phyloP scores from a whole-genome alignment of 352 stramenopile species.

The Globisporangium barbulae region DNA sequence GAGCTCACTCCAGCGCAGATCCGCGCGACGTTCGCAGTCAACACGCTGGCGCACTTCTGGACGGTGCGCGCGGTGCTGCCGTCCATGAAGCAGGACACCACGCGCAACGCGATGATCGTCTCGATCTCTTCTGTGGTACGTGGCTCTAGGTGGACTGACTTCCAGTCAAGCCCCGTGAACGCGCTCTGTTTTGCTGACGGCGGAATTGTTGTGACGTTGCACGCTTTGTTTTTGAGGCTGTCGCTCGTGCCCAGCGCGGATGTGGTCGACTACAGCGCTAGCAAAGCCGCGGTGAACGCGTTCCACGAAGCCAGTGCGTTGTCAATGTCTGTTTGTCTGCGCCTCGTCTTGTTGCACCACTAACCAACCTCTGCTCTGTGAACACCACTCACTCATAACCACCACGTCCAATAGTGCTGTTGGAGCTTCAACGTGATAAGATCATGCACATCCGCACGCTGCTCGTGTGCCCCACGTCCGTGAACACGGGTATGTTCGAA shows the following conservation, averaged over 20 bases:
- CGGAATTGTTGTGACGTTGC: too few relatives aligned
- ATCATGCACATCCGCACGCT: constrained; percentile 59
- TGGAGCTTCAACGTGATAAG: constrained; percentile 69
- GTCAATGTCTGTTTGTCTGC: not conserved
- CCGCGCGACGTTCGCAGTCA: constrained; percentile 53
- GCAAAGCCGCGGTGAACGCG: constrained; percentile 67
- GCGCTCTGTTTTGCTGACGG: too few relatives aligned
- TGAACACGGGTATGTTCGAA: constrained; percentile 79
- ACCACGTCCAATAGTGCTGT: constrained; percentile 38
- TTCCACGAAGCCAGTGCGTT: constrained; percentile 64
- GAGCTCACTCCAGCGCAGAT: constrained; percentile 43
- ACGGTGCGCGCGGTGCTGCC: constrained; percentile 57
- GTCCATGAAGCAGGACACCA: constrained; percentile 44
- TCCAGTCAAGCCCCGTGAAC: too few relatives aligned
- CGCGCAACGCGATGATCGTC: constrained; percentile 46
- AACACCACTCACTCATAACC: too few relatives aligned
- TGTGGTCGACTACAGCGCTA: constrained; percentile 75
- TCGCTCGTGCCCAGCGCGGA: constrained; percentile 57
- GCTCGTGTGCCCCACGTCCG: constrained; percentile 65
- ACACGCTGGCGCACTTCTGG: constrained; percentile 77
- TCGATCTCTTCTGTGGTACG: constrained; percentile 72
- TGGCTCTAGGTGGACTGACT: too few relatives aligned
- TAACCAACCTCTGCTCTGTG: not conserved
- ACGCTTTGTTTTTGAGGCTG: constrained; percentile 34
- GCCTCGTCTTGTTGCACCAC: not conserved